Evolutionary conservation across 129 eudicot species (phyloP), one percentile per base, ranked within the genome.

Genomic region (Scalesia atractyloides): DNA sequence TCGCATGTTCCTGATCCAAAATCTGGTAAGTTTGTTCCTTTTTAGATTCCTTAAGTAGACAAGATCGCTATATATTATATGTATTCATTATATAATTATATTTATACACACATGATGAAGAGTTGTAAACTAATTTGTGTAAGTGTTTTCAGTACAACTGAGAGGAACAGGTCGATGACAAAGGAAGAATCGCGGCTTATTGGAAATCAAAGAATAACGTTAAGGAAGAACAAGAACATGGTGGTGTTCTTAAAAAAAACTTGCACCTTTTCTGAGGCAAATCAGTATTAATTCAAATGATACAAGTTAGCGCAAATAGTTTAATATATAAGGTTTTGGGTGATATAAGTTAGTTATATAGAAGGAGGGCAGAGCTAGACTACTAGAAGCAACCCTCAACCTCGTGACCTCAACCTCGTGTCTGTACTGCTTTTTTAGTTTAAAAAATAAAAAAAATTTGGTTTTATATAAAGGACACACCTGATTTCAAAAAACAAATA

Each of bases 141-240:
- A 2, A 14, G 12, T 14, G 9, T 26, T 60, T 69, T 22, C 72
- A 90, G 97, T 71, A 10, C 69, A 81, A 44, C 62, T 67, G 3
- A 64, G 76, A 90, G 95, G 77, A 87, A 87, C 76, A 41, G 41
- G 63, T 87, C 95, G 7, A 49, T 74, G 82, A 90, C 95, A 2
- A 87, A 82, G 54, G 97, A 74, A 1, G 95, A 82, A 90, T 90
- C 12, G 91, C 78, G 2, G 78, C 81, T 5, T 90, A 66, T n/a
- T 90, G 97, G 97, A 85, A 50, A 73, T 73, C 79, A 20, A 83
- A 76, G 83, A 87, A 85, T 68, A 77, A 78, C 20, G 73, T 33
- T 2, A 88, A 87, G 19, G 85, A 83, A 73, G 86, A 50, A 24
- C 78, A 79, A 73, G 86, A 50, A 24, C 78, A 79, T 62, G 37